A percentile compares a stretch with the other conserved stretches of the same genome.
These are phyloP conservation scores for Fusarium abutilonis DNA, from an alignment of 2,329 filamentous ascomycete genomes.

Conservation along the genomic window DNA sequence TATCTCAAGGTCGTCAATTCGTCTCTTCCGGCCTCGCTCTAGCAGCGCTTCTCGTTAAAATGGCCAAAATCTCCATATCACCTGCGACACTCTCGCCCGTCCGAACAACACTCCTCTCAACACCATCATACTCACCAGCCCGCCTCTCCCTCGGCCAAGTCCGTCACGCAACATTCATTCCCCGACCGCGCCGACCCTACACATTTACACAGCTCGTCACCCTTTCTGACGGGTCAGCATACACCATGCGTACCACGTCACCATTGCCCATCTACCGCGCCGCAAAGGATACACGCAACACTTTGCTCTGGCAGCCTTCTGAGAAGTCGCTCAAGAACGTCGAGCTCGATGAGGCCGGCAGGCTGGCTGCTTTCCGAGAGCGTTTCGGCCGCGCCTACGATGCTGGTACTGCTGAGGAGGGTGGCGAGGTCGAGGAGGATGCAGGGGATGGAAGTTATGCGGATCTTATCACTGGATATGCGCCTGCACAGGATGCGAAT, in stretches of 20 bases:
- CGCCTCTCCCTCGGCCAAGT: constrained; percentile 62
- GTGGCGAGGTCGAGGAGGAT: constrained; percentile 37
- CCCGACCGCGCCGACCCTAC: constrained; percentile 90
- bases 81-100: constrained; percentile 46
- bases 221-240: constrained; percentile 89
- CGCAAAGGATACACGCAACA: constrained; percentile 88
- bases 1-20: constrained; percentile 24
- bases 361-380: constrained; percentile 83
- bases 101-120: constrained; percentile 46
- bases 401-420: constrained; percentile 54
- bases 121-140: constrained; percentile 39
- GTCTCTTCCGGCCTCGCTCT: constrained; percentile 10
- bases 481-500: constrained; percentile 49
- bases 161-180: constrained; percentile 85
- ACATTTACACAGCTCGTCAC: constrained; percentile 97
- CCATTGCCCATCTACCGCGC: constrained; percentile 69
- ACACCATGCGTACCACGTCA: constrained; percentile 79
- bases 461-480: constrained; percentile 64
- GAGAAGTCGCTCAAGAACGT: constrained; percentile 84
- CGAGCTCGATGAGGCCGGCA: constrained; percentile 94
- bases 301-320: constrained; percentile 88
- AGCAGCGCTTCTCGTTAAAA: constrained; percentile 24
- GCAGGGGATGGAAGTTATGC: constrained; percentile 46
- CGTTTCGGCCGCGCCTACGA: constrained; percentile 90
- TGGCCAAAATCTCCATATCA: constrained; percentile 47